Evolutionary conservation across 2,329 filamentous ascomycete species (phyloP), one percentile per base, ranked within the genome.

Genomic region (Colletotrichum salicis): DNA sequence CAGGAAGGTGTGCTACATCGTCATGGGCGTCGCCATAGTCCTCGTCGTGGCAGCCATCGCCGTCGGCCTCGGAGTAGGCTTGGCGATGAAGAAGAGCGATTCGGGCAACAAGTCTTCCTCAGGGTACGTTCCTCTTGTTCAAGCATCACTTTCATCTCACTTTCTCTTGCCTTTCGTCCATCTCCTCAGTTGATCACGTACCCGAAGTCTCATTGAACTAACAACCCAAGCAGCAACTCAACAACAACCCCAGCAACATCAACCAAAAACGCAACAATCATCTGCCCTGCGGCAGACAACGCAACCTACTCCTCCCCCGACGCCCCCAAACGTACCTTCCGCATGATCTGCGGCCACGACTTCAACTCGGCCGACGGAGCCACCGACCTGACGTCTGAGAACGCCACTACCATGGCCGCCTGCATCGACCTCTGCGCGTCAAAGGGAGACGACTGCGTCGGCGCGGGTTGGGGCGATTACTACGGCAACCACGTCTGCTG

Each of bases 361-460:
- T 74, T 72, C 74, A 73, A 73, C 66, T 60, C 64, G 15, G n/a
- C 35, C 51, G 67, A 48, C 19, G 41, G 41, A 7, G 41, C 41
- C 19, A 48, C 41, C 19, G 41, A 48, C 41, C 41, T 48, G 15
- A 48, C 41, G 15, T 48, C 41, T 4, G 41, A 48, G 8, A 48
- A 74, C 51, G 64, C 72, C 35, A 56, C 57, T 13, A 72, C 74
- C 27, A 75, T 77, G 71, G 65, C 70, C 37, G 70, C 31, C 41
- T 77, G 76, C 62, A 76, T 77, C 65, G 75, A 77, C 64, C 61
- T 67, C 31, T 77, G 76, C 64, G 75, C 76, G 56, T 56, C 52
- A 12, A 41, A 31, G 37, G 29, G 41, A 7, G 19, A 54, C 8
- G 64, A 70, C 29, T 77, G 76, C 62, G 58, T 72, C 58, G 76